A percentile compares a stretch with the other conserved stretches of the same genome.
Conservation (phyloP, 2,329 filamentous ascomycete genomes). For the Hypomyces perniciosus region DNA sequence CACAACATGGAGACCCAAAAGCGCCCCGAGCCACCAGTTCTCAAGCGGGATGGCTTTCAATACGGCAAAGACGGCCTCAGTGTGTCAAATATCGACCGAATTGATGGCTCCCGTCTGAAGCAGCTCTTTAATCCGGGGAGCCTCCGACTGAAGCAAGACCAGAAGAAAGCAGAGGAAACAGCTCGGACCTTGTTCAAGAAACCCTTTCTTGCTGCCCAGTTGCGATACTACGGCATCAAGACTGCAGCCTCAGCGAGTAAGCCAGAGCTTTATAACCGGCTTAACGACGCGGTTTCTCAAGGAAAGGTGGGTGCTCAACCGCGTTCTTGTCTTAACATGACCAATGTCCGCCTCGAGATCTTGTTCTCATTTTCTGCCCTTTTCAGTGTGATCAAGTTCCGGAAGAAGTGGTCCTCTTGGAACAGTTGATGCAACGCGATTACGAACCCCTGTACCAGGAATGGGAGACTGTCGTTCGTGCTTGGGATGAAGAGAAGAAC, state of each 20-base stretch:
- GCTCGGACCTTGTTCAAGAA: not conserved
- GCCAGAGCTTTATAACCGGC: not conserved
- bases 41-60: slow-evolving; percentile 7
- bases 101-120: not conserved
- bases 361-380: not conserved
- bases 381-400: not conserved
- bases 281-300: not conserved
- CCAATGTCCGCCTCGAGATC: not conserved
- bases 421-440: slow-evolving; percentile 7
- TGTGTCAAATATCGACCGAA: not conserved
- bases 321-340: not conserved
- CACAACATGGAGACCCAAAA: not conserved
- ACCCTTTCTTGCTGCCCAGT: not conserved
- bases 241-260: not conserved
- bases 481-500: not conserved
- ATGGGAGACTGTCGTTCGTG: slow-evolving; percentile 1
- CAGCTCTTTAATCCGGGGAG: not conserved
- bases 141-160: not conserved
- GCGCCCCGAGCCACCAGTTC: not conserved
- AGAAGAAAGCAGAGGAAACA: not conserved
- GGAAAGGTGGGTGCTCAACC: not conserved
- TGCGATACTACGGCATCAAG: not conserved
- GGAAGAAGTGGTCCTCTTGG: not conserved
- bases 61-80: not conserved
- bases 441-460: slow-evolving; percentile 4